A percentile compares a stretch with the other conserved stretches of the same genome.
Conservation (phyloP, 2,329 filamentous ascomycete species). For the Aspergillus udagawae region DNA sequence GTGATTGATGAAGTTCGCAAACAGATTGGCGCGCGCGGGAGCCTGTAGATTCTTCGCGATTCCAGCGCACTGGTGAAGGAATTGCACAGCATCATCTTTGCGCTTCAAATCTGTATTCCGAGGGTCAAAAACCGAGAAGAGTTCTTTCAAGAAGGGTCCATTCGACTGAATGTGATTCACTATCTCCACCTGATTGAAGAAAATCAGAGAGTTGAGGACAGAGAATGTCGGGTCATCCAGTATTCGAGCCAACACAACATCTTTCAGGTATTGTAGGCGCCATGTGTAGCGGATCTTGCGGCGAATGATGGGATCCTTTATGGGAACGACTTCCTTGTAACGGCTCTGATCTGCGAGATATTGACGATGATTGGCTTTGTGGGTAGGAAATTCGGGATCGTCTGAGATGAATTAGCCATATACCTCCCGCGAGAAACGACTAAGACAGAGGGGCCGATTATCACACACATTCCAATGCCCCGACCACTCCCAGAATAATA, state of each 20-base stretch:
- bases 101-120: constrained; percentile 62
- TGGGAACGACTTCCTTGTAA: constrained; percentile 94
- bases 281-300: constrained; percentile 96
- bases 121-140: constrained; percentile 79
- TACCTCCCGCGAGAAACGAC: neutral
- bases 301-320: constrained; percentile 74
- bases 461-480: constrained; percentile 75
- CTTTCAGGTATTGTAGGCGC: constrained; percentile 92
- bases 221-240: constrained; percentile 97
- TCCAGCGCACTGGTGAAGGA: constrained; percentile 92
- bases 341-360: constrained; percentile 84
- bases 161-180: constrained; percentile 91
- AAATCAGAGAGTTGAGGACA: constrained; percentile 94
- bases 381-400: constrained; percentile 93
- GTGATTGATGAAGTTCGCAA: constrained; percentile 83
- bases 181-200: constrained; percentile 98
- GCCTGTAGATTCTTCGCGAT: constrained; percentile 94
- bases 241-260: constrained; percentile 94
- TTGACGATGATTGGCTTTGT: constrained; percentile 95
- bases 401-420: constrained; percentile 48
- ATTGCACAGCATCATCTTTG: constrained; percentile 91
- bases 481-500: constrained; percentile 85
- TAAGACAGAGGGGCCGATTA: neutral
- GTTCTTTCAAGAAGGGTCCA: constrained; percentile 69
- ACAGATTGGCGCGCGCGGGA: constrained; percentile 72